Conservation (phyloP, 2,329 filamentous ascomycete genomes). For the Aspergillus puulaauensis region DNA sequence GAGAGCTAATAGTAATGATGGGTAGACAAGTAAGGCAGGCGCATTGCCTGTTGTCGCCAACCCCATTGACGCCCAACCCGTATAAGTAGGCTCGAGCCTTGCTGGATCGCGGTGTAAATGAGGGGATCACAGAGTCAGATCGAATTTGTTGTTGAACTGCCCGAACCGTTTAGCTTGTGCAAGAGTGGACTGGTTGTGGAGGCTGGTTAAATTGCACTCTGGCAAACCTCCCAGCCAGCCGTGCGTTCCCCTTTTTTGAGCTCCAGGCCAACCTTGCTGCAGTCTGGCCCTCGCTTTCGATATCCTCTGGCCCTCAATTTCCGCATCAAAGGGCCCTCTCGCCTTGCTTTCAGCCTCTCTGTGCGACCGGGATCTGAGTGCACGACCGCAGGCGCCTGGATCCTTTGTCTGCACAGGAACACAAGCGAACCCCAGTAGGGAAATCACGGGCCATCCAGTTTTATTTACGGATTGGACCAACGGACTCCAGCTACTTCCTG, state of each 20-base stretch:
- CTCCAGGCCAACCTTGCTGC: background rate
- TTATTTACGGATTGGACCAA: background rate
- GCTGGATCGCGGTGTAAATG: background rate
- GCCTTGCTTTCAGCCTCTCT: slow-evolving; percentile 4
- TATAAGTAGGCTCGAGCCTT: background rate
- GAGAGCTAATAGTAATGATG: background rate
- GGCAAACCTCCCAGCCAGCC: slow-evolving; percentile 4
- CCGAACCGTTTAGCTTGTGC: background rate
- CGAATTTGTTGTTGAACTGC: slow-evolving; percentile 1
- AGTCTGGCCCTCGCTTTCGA: background rate
- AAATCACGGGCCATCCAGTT: slow-evolving; percentile 5
- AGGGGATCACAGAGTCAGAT: background rate
- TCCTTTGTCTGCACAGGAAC: background rate
- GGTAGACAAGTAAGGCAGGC: background rate
- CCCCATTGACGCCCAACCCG: background rate
- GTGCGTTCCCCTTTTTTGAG: slow-evolving; percentile 7
- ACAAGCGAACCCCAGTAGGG: background rate
- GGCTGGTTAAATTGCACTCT: slow-evolving; percentile 8
- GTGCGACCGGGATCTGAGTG: background rate
- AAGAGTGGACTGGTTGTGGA: slow-evolving; percentile 3
- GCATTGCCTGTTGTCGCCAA: background rate
- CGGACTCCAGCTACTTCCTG: background rate
- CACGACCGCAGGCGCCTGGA: background rate
- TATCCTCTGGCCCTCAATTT: background rate
- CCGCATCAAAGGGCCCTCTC: background rate